phyloP scores from a whole-genome alignment of 164 flowering plant genomes.

The Tetracentron sinense region DNA sequence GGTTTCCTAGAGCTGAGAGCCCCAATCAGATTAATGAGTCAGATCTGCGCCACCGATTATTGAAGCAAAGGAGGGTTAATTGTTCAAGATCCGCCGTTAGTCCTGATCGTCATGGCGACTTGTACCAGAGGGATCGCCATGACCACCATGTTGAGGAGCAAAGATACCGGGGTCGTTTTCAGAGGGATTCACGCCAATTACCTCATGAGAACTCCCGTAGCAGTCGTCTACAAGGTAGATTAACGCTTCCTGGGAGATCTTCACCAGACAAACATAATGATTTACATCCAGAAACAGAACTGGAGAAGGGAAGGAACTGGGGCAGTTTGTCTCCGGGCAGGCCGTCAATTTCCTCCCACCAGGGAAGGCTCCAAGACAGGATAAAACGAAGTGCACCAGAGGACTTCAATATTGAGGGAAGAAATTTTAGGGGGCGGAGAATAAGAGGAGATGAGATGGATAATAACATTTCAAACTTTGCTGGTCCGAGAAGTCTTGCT shows the following conservation, averaged over 20 bases:
- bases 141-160: conserved; percentile 36
- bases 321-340: conserved; percentile 46
- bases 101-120: conserved; percentile 31
- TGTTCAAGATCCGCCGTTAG: conserved; percentile 61
- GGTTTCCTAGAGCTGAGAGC: conserved; percentile 32
- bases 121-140: conserved; percentile 25
- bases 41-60: conserved; percentile 63
- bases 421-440: conserved; percentile 25
- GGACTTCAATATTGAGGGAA: conserved; percentile 29
- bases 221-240: conserved; percentile 67
- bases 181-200: conserved; percentile 34
- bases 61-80: conserved; percentile 58
- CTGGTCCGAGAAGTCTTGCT: conserved; percentile 59
- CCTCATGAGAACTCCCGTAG: conserved; percentile 43
- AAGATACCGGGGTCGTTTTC: conserved; percentile 26
- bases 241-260: conserved; percentile 48
- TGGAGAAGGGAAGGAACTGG: conserved; percentile 40
- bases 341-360: conserved; percentile 27
- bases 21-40: conserved; percentile 39
- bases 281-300: conserved; percentile 33
- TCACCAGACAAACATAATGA: conserved; percentile 29
- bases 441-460: conserved; percentile 30
- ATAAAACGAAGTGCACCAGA: conserved; percentile 37
- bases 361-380: conserved; percentile 49
- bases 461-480: conserved; percentile 29